Conservation (phyloP, 2,329 filamentous ascomycete species). For the Graphiopsis chlorocephala region DNA sequence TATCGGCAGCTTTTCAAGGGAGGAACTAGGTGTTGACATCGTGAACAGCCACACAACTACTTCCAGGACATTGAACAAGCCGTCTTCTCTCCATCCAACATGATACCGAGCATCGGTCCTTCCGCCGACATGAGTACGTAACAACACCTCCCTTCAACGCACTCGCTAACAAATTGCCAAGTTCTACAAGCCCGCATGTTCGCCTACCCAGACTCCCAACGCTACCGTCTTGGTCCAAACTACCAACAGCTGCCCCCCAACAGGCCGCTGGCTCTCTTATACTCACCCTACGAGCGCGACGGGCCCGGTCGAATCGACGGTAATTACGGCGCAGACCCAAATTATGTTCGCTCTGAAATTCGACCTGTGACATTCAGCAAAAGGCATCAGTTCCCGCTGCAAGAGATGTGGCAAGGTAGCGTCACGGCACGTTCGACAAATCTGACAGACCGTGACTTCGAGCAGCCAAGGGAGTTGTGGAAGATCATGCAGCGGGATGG, state of each 20-base stretch:
- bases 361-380: constrained; percentile 26
- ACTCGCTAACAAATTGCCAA: constrained; percentile 21
- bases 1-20: neutral
- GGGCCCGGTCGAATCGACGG: constrained; percentile 36
- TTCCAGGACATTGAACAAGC: constrained; percentile 67
- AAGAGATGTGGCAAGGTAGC: constrained; percentile 28
- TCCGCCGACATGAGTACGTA: constrained; percentile 49
- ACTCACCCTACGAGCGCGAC: constrained; percentile 39
- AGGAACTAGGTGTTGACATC: neutral
- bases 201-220: constrained; percentile 40
- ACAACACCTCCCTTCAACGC: neutral
- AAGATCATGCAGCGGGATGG: constrained; percentile 31
- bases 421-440: constrained; percentile 30
- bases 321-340: constrained; percentile 48
- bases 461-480: constrained; percentile 51
- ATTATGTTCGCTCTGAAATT: constrained; percentile 41
- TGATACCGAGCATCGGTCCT: constrained; percentile 63
- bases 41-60: constrained; percentile 54
- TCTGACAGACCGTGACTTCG: constrained; percentile 51
- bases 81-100: constrained; percentile 62
- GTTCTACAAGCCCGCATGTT: constrained; percentile 62
- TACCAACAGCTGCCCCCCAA: constrained; percentile 43
- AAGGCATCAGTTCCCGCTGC: constrained; percentile 7
- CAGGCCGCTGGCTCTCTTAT: constrained; percentile 20
- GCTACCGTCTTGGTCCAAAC: constrained; percentile 48